Evolutionary conservation across 116 monocot genomes (phyloP), one percentile per base, ranked within the genome.

Genomic region (Iris pallida): DNA sequence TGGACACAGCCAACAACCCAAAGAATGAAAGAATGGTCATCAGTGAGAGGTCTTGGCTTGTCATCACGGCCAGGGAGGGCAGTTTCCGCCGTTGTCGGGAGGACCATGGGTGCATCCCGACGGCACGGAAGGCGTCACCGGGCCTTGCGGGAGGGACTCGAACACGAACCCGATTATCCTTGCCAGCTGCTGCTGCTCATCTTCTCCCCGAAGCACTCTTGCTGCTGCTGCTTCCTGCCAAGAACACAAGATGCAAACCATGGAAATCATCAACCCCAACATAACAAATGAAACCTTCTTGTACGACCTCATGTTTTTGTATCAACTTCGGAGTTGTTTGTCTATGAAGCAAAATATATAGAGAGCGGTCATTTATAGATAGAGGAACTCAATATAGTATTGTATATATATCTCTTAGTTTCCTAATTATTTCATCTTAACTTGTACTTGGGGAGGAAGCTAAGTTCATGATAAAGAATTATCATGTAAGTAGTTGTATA

Each of bases 81-180:
- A 62, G 44, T 15, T 43, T 44, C 48, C 51, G 40, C 47, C 65
- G 20, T 65, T 52, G 30, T 48, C 61, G 52, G 15, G 7, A 30
- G 71, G 61, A 41, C 61, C 61, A 17, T 61, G 46, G 41, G 71
- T 71, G 71, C 61, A 71, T 15, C 71, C 61, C 0, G 71, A 71
- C 53, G 58, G 61, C 41, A n/a, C 61, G 0, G 61, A 17, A 5
- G 71, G 61, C 9, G 43, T 20, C 16, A 15, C 43, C 47, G n/a
- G 52, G 5, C 71, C 71, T 49, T 61, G 60, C 6, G 71, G 71
- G 2, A 71, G 42, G 4, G 59, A 19, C 51, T 71, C 51, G 9
- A 71, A 17, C n/a, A 61, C 41, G 10, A 71, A 30, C 17, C 71
- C 71, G 11, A 70, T n/a, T 2, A 62, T 6, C 4, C 62, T 62